Evolutionary conservation across 2,329 filamentous ascomycete species (phyloP).

Genomic region (Colletotrichum sp.): DNA sequence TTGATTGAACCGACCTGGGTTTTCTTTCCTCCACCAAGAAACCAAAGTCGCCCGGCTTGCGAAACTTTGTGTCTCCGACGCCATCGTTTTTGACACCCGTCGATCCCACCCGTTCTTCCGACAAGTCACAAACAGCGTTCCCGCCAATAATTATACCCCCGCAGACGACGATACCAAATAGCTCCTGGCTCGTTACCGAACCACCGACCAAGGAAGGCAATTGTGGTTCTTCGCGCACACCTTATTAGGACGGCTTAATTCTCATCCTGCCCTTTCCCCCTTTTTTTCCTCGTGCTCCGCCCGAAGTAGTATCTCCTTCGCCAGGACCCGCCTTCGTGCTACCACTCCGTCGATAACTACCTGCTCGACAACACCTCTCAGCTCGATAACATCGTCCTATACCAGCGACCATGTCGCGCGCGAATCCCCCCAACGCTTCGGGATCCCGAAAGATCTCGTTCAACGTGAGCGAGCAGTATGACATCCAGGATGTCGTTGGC

Average conservation of each 20-base stretch:
- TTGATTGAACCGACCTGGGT: conserved; percentile 19
- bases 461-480: conserved; percentile 99
- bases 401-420: conserved; percentile 56
- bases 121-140: conserved; percentile 10
- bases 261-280: background rate
- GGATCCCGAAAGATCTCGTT: conserved; percentile 95
- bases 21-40: background rate
- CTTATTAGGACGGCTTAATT: conserved; percentile 14
- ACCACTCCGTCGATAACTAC: background rate
- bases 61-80: conserved; percentile 2
- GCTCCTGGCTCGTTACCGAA: conserved; percentile 4
- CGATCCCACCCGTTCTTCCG: conserved; percentile 9
- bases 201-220: conserved; percentile 4
- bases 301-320: conserved; percentile 2
- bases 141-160: conserved; percentile 17
- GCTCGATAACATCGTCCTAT: conserved; percentile 16
- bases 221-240: conserved; percentile 12
- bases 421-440: conserved; percentile 60
- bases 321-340: conserved; percentile 11
- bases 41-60: background rate
- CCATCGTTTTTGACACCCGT: conserved; percentile 1
- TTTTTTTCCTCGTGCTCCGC: conserved; percentile 1
- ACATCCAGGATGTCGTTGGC: conserved; percentile 98
- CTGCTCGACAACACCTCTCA: background rate
- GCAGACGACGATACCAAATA: conserved; percentile 5